Conservation (phyloP, 2,329 filamentous ascomycete genomes). For the Colletotrichum ledebouriae region DNA sequence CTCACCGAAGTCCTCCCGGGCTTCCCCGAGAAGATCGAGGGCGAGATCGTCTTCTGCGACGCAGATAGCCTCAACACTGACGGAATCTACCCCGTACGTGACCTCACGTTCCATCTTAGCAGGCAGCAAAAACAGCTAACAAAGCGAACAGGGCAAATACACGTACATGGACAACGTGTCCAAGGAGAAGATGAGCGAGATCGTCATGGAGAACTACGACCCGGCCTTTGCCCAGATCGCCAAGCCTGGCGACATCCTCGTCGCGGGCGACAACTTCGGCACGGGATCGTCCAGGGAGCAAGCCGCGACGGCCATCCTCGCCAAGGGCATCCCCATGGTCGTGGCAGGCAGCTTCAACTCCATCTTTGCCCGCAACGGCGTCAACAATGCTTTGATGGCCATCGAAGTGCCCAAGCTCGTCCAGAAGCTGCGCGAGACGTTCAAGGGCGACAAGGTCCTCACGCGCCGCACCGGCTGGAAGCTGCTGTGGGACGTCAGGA, state of each 20-base stretch:
- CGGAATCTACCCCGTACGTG: conserved; percentile 81
- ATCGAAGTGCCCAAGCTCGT: conserved; percentile 78
- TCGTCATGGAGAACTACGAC: conserved; percentile 97
- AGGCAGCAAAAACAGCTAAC: neutral
- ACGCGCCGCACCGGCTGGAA: conserved; percentile 87
- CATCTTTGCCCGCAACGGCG: conserved; percentile 83
- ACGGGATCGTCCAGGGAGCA: conserved; percentile 86
- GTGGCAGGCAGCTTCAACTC: conserved; percentile 86
- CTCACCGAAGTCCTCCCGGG: conserved; percentile 83
- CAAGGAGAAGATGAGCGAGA: conserved; percentile 83
- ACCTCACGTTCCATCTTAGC: neutral
- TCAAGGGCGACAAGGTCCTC: conserved; percentile 62
- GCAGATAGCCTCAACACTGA: conserved; percentile 90
- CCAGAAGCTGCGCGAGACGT: conserved; percentile 74
- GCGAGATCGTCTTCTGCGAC: conserved; percentile 91
- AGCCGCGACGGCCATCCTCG: conserved; percentile 87
- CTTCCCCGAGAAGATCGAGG: conserved; percentile 85
- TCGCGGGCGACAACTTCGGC: conserved; percentile 90
- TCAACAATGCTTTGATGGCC: conserved; percentile 83
- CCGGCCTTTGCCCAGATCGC: conserved; percentile 74
- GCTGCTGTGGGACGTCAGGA: conserved; percentile 82
- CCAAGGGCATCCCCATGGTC: conserved; percentile 84
- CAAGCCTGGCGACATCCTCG: conserved; percentile 81
- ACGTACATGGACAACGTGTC: conserved; percentile 91
- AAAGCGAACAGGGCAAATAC: conserved; percentile 66